Evolutionary conservation across 2,329 filamentous ascomycete genomes (phyloP).

Genomic region (Lachnellula hyalina): DNA sequence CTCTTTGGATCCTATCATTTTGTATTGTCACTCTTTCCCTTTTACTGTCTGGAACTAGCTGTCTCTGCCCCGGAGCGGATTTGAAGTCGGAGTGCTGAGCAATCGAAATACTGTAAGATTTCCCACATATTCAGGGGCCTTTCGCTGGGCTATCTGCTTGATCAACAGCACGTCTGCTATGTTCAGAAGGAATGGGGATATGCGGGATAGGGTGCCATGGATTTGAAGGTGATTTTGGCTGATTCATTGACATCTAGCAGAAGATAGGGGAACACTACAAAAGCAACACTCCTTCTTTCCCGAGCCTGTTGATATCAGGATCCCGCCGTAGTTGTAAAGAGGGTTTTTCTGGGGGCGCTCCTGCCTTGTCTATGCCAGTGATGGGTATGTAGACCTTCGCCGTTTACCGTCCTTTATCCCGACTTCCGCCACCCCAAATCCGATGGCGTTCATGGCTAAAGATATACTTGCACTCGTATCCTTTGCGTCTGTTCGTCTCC

Average conservation of each 20-base stretch:
- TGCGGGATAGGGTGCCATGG: not conserved
- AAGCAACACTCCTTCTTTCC: conserved; percentile 10
- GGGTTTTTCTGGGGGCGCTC: conserved; percentile 9
- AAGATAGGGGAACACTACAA: conserved; percentile 22
- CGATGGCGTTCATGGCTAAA: not conserved
- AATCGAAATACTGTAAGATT: conserved; percentile 19
- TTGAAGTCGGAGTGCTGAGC: conserved; percentile 9
- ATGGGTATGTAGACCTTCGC: conserved; percentile 36
- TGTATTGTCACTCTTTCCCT: not conserved
- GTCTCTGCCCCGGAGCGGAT: not conserved
- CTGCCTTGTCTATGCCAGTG: conserved; percentile 29
- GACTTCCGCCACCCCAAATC: conserved; percentile 4
- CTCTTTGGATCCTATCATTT: not conserved
- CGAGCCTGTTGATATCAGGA: not conserved
- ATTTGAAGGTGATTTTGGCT: conserved; percentile 14
- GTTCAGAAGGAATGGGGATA: not conserved
- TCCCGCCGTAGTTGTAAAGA: conserved; percentile 3
- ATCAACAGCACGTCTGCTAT: not conserved
- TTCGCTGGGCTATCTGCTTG: not conserved
- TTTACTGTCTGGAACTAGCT: not conserved
- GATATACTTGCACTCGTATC: not conserved
- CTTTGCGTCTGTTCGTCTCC: not conserved
- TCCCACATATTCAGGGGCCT: not conserved
- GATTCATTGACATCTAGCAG: conserved; percentile 16
- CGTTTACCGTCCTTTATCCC: not conserved